phyloP scores from a whole-genome alignment of 805 yeast species.

The Diddensiella caesifluorescens region DNA sequence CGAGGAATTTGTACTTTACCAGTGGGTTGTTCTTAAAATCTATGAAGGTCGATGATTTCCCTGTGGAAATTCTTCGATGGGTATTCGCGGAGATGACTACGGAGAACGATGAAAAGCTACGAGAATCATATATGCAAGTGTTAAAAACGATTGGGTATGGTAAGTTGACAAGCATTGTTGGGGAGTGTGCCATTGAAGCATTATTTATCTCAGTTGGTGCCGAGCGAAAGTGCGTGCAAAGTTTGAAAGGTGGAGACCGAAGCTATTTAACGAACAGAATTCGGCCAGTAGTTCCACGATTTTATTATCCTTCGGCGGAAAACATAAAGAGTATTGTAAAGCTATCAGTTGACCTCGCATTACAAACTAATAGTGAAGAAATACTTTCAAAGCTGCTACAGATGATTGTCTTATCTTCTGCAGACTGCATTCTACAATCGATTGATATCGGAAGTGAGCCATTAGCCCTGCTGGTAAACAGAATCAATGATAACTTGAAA shows the following conservation, averaged over 20 bases:
- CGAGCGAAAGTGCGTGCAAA: too few species aligned
- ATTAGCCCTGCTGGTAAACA: not conserved
- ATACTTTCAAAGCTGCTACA: not conserved
- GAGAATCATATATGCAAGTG: not conserved
- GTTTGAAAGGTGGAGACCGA: too few species aligned
- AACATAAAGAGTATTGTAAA: not conserved
- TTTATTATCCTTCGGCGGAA: not conserved
- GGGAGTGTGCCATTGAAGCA: not conserved
- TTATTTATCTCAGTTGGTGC: not conserved
- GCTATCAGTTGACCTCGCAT: not conserved
- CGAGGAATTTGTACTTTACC: not conserved
- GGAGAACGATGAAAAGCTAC: not conserved
- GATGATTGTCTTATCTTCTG: not conserved
- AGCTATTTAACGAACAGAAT: too few species aligned
- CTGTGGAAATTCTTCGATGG: slow-evolving; percentile 1
- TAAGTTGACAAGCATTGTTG: not conserved
- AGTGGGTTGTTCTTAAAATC: not conserved
- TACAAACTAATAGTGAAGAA: not conserved
- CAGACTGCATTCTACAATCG: not conserved
- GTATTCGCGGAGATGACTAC: not conserved
- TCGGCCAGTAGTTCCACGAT: not conserved
- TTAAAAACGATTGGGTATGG: not conserved
- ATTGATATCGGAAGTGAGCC: not conserved
- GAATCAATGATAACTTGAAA: too few species aligned
- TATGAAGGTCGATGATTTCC: not conserved